Evolutionary conservation across 495 filamentous ascomycete genomes (phyloP), one percentile per base, ranked within the genome.

Genomic region (Penicillium argentinense): DNA sequence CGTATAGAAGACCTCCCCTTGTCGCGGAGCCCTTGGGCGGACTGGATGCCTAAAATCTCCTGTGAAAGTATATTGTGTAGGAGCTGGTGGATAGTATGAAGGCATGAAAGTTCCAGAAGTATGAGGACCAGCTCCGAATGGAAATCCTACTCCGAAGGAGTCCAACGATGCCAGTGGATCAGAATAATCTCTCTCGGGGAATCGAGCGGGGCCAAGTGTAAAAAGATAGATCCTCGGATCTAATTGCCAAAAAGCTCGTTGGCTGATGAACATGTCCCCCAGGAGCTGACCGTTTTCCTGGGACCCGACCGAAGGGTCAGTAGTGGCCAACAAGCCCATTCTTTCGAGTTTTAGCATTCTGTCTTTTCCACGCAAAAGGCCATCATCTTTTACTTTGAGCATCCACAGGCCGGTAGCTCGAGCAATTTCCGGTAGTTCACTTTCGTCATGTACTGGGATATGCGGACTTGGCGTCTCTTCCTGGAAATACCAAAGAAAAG

Each of bases 401-500:
- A 23, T 40, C 37, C 37, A 40, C 37, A 22, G 16, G 13, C 37
- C 37, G 5, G 25, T 26, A 26, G 25, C 25, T 26, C 25, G 5
- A 11, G 25, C 25, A 11, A 26, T 26, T 26, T 40, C 37, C 21
- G 13, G 37, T 40, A 40, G 18, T 22, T 40, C 21, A 40, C 24
- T 24, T 40, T 11, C 37, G 24, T 40, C 5, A 12, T 14, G 24
- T 13, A 19, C 24, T 14, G 37, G 37, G 8, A 7, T 19, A 40
- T 40, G 37, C 37, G 9, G 37, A 19, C 24, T 23, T 40, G 18
- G 37, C 24, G 37, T 19, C 21, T 14, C 16, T 26, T 40, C 37
- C 24, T 40, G 37, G 21, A 40, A 40, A 26, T 40, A 40, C 37
- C 37, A 40, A 19, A 40, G 37, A 40, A 40, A 40, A 24, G 37